phyloP scores from a whole-genome alignment of 2,329 filamentous ascomycete species.

The Paraphoma sp. region DNA sequence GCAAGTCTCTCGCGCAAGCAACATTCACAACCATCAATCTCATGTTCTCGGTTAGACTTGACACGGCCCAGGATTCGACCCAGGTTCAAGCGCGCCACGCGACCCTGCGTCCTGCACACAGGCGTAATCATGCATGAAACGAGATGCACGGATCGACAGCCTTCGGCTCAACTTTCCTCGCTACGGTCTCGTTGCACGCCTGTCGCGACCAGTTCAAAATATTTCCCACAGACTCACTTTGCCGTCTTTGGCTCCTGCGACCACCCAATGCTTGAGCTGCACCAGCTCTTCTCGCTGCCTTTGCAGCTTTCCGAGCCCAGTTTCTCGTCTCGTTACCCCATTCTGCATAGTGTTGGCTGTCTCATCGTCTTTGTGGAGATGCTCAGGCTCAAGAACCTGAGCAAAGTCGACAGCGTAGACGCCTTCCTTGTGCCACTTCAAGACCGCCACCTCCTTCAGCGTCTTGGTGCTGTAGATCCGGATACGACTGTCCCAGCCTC shows the following conservation, averaged over 20 bases:
- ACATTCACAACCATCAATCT: not conserved
- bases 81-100: not conserved
- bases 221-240: conserved; percentile 97
- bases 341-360: not conserved
- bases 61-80: not conserved
- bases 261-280: conserved; percentile 83
- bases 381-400: conserved; percentile 37
- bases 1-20: no score
- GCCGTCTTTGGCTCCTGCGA: conserved; percentile 90
- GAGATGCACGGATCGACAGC: conserved; percentile 3
- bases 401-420: conserved; percentile 84
- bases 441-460: conserved; percentile 84
- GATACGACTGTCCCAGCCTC: conserved; percentile 86
- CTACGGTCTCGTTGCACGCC: not conserved
- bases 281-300: conserved; percentile 59
- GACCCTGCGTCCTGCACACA: conserved; percentile 1
- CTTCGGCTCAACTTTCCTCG: conserved; percentile 5
- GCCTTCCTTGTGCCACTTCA: conserved; percentile 93
- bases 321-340: conserved; percentile 13
- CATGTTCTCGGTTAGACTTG: not conserved
- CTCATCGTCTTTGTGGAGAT: conserved; percentile 1
- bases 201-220: conserved; percentile 58
- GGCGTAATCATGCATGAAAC: conserved; percentile 5
- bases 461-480: conserved; percentile 82
- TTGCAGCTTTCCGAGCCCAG: conserved; percentile 32